Base-by-base conservation (phyloP, 352 stramenopile species). In the Globisporangium alternatum region DNA sequence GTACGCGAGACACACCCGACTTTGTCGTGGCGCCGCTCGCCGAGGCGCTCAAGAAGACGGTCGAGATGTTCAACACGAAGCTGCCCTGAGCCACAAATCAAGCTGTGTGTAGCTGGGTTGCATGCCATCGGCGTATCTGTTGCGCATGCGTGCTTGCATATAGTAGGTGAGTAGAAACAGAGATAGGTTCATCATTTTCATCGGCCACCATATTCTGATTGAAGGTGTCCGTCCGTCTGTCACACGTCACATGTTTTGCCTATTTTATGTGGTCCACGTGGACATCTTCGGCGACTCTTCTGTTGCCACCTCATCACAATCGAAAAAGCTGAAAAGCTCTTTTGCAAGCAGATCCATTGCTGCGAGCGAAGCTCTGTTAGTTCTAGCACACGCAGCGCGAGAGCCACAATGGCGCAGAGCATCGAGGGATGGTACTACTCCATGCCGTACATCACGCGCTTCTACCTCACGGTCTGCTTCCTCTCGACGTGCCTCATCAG, bases 11-110 rank as follows among this genome's bases (percentile, higher is more conserved):
- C 67, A 93, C 86, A 3, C 85, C 83, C 0, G 82, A 94, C 59
- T 90, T 93, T 70, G 75, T 95, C 8, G 81, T 91, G 22, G 84
- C 77, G 43, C 79, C 83, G 8, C 69, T 96, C 1, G 77, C 78
- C 2, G 86, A 91, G 35, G 86, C 86, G 10, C 74, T 96, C 9
- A 85, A 85, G 33, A 91, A 89, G 60, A 91, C 88, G 0, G 77
- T 96, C 66, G 86, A 94, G 58, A 81, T 96, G 33, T 96, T 96
- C 71, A 93, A 93, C 71, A 81, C 68, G 2, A 91, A 86, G 69
- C 56, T 89, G 51, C 67, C 76, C 0, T 81, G 67, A 35, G 17
- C n/a, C 7, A 33, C 30, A n/a, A 28, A 5, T 58, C 21, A n/a
- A 35, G 25, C 13, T 33, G 13, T 54, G 13, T 28, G 37, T 47